Conservation (phyloP, 495 filamentous ascomycete genomes). For the Parachaetomium inaequale region DNA sequence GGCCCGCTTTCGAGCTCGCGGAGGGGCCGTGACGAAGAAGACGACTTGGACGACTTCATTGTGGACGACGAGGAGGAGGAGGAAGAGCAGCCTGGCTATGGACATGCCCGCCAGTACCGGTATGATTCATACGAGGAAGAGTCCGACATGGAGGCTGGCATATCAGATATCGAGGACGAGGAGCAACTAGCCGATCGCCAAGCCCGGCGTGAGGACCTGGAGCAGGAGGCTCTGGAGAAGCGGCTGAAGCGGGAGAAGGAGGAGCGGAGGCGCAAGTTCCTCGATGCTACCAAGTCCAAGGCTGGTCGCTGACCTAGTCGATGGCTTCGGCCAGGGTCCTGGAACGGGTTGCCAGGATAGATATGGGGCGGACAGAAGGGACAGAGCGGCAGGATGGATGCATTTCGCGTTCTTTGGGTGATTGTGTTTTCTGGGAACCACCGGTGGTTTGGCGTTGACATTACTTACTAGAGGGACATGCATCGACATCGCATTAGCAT, state of each 20-base stretch:
- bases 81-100: conserved; percentile 34
- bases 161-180: conserved; percentile 57
- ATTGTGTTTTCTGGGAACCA: conserved; percentile 2
- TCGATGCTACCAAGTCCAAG: conserved; percentile 22
- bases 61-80: conserved; percentile 54
- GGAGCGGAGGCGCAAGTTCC: conserved; percentile 34
- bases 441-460: conserved; percentile 1
- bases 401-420: neutral
- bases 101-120: conserved; percentile 26
- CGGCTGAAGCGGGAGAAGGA: conserved; percentile 47
- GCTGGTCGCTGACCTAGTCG: conserved; percentile 13
- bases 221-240: conserved; percentile 45
- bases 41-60: conserved; percentile 51
- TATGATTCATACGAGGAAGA: conserved; percentile 37
- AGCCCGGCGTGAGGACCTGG: conserved; percentile 51
- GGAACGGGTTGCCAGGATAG: neutral
- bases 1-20: conserved; percentile 32
- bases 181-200: conserved; percentile 47
- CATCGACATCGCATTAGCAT: conserved; percentile 27
- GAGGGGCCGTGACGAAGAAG: conserved; percentile 50
- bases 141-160: conserved; percentile 62
- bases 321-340: neutral
- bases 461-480: conserved; percentile 16
- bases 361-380: neutral
- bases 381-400: neutral